Base-by-base conservation (phyloP, 2,329 filamentous ascomycete genomes). In the Ampelomyces quisqualis region DNA sequence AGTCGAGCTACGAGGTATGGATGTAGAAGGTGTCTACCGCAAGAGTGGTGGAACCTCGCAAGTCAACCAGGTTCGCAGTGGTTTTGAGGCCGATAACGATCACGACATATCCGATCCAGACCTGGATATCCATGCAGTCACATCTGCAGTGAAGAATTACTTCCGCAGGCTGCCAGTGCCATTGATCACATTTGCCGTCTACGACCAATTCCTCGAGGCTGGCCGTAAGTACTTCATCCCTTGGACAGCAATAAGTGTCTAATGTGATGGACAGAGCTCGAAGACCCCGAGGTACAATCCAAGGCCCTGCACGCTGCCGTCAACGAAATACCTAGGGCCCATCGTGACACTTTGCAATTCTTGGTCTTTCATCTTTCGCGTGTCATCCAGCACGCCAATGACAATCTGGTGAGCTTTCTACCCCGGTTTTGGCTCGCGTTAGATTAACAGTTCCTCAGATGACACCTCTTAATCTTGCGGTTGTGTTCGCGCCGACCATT, bases 401-500 rank as follows among this genome's bases (percentile, higher is more conserved):
- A 94, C 65, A 97, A 97, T 63, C 70, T 96, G 67, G 85, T 88
- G 75, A 56, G 82, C 72, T 26, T n/a, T 19, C 2, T 31, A 11
- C 8, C 3, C 15, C 11, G n/a, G n/a, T 38, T 24, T 10, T 8
- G 2, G 8, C 7, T 37, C 7, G 1, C 28, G 7, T 31, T 15
- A 0, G 7, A 19, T 56, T 66, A 43, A 67, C 28, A 26, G 17
- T 2, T 19, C 7, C 6, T 7, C 24, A 88, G 82, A 98, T 98
- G 93, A 95, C 89, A 17, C 88, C 91, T 41, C 88, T 94, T 71
- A 98, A 98, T 64, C 73, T 97, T 47, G 90, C 93, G 3, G 93
- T 98, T 28, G 93, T 98, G 24, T 98, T 98, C 65, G 93, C 93
- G 7, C 93, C 93, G 6, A 98, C 93, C 1, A 94, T 98, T 57